Base-by-base conservation (phyloP, 768 basidiomycete genomes). In the Neoboletus brunneissimus region DNA sequence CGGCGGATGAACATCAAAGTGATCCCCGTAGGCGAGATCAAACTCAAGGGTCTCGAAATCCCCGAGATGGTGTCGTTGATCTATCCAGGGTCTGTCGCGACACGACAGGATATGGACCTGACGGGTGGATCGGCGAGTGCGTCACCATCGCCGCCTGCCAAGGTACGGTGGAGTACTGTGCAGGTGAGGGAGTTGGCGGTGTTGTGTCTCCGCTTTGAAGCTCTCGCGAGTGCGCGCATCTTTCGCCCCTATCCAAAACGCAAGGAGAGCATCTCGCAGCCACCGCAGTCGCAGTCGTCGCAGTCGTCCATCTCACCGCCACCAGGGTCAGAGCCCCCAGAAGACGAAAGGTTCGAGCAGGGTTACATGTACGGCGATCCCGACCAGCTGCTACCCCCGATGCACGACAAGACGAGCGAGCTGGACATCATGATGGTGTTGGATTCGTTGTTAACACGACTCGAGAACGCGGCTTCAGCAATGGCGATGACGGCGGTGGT, bases 21-120 rank as follows among this genome's bases (percentile, higher is more conserved):
- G 53, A 79, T 86, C 32, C 77, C 80, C n/a, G 80, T 95, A 18
- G 96, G 97, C 5, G 94, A 98, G 72, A 81, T 87, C 60, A 94
- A 92, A 69, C 83, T 98, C 59, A 98, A 98, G 73, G 97, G 97
- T 12, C 77, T 98, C 49, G 96, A 98, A 73, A 79, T 91, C 1
- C 92, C 94, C 1, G 96, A 98, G 72, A 79, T 81, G 60, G 77
- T 98, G 22, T 90, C 92, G n/a, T 70, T 87, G 18, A 78, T 98
- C 44, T 98, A 92, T 71, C 93, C 96, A 0, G 76, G 71, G 25
- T 81, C 82, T 4, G 76, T 98, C 37, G 81, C 82, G 41, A 87
- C 86, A 8, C 85, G 96, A 31, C 80, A 87, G 56, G 81, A 86
- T 51, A 67, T 88, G 47, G 78, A 80, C 54, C 72, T 77, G 46